phyloP scores from a whole-genome alignment of 2,329 filamentous ascomycete species.

The Botrytis deweyae region DNA sequence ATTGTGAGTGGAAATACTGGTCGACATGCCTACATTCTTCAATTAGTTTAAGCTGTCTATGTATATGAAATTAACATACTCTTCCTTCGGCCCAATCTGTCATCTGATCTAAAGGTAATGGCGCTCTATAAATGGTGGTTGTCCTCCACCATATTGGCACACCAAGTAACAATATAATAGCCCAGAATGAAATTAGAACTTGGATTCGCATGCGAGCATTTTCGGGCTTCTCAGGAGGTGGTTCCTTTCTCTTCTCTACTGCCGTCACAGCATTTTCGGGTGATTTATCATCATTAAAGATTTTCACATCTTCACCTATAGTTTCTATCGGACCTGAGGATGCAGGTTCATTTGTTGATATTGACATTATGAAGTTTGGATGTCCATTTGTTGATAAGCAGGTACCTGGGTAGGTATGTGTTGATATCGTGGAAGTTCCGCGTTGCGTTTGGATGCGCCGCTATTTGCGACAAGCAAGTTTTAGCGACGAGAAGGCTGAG shows the following conservation, averaged over 20 bases:
- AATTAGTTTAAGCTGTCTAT: conserved; percentile 19
- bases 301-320: conserved; percentile 14
- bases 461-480: conserved; percentile 3
- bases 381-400: conserved; percentile 7
- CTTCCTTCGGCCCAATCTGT: conserved; percentile 87
- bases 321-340: conserved; percentile 18
- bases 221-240: conserved; percentile 75
- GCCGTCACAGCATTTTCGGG: conserved; percentile 34
- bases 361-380: conserved; percentile 28
- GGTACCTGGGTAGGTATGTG: not conserved
- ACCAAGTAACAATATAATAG: conserved; percentile 77
- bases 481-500: not conserved
- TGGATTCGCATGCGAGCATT: conserved; percentile 67
- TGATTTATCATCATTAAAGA: conserved; percentile 23
- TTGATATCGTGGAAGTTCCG: not conserved
- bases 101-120: conserved; percentile 82
- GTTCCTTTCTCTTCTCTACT: conserved; percentile 36
- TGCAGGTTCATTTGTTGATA: conserved; percentile 25
- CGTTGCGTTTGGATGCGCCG: not conserved
- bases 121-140: conserved; percentile 85
- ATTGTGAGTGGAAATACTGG: conserved; percentile 87
- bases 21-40: conserved; percentile 66
- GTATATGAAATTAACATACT: conserved; percentile 50
- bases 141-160: conserved; percentile 96
- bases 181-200: conserved; percentile 89